Percentiles rank a stretch among this genome's conserved stretches.
phyloP scores from a whole-genome alignment of 2,329 filamentous ascomycete species.

The Seiridium unicorne region DNA sequence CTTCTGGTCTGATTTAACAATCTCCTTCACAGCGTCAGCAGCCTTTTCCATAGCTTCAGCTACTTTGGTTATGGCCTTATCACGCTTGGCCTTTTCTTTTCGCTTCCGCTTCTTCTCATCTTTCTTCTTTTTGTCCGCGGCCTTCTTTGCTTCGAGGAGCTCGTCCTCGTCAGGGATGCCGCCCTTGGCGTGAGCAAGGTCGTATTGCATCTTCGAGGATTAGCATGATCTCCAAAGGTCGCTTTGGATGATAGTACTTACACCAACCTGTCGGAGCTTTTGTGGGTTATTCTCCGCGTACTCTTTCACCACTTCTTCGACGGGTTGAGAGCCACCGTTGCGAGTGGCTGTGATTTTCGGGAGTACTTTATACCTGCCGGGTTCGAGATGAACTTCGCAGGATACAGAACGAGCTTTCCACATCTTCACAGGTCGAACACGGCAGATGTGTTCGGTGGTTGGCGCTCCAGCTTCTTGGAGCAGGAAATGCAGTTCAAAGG shows the following conservation, averaged over 20 bases:
- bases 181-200: slow-evolving; percentile 60
- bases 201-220: slow-evolving; percentile 51
- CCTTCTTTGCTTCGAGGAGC: slow-evolving; percentile 24
- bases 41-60: slow-evolving; percentile 36
- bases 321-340: slow-evolving; percentile 41
- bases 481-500: slow-evolving; percentile 40
- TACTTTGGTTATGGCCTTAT: slow-evolving; percentile 31
- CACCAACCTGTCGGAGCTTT: slow-evolving; percentile 65
- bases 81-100: slow-evolving; percentile 29
- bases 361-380: slow-evolving; percentile 66
- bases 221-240: slow-evolving; percentile 52
- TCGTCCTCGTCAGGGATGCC: slow-evolving; percentile 50
- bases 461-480: slow-evolving; percentile 30
- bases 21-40: slow-evolving; percentile 11
- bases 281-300: slow-evolving; percentile 48
- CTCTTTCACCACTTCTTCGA: slow-evolving; percentile 58
- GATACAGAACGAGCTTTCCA: slow-evolving; percentile 62
- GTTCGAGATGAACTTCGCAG: slow-evolving; percentile 68
- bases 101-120: slow-evolving; percentile 32
- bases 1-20: slow-evolving; percentile 4
- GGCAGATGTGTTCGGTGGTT: slow-evolving; percentile 29
- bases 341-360: slow-evolving; percentile 63
- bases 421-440: slow-evolving; percentile 29
- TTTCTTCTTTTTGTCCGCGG: slow-evolving; percentile 34
- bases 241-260: slow-evolving; percentile 50